Conservation (phyloP, 257 asterid genomes). For the Nicotiana noctiflora region DNA sequence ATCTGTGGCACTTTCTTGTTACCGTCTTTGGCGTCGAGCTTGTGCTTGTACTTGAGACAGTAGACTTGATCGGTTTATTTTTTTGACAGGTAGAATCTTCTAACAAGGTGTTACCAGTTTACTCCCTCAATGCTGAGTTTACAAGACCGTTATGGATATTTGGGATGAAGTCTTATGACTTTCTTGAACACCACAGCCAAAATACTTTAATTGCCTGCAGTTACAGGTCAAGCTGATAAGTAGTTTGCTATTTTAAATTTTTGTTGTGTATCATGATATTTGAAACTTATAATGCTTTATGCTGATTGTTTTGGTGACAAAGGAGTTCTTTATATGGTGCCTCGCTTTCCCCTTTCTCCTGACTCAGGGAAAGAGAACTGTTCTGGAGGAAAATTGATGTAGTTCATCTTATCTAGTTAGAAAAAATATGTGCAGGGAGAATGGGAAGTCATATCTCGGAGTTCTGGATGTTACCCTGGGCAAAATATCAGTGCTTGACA, state of each 20-base stretch:
- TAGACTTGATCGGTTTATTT: neutral
- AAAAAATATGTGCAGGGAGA: slow-evolving; percentile 50
- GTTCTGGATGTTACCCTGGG: slow-evolving; percentile 56
- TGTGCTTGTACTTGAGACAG: neutral
- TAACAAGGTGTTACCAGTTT: slow-evolving; percentile 66
- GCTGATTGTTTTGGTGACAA: neutral
- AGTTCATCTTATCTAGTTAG: slow-evolving; percentile 10
- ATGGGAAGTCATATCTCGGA: slow-evolving; percentile 82
- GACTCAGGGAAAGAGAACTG: neutral
- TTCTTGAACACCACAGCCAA: slow-evolving; percentile 39
- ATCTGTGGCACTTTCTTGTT: neutral
- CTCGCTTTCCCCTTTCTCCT: neutral
- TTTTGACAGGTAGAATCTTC: slow-evolving; percentile 63
- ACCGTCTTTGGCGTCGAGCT: neutral
- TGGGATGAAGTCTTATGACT: slow-evolving; percentile 79
- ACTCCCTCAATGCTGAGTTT: slow-evolving; percentile 74
- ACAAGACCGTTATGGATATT: slow-evolving; percentile 86
- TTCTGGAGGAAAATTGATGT: neutral
- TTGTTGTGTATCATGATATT: slow-evolving; percentile 1
- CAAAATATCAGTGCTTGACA: slow-evolving; percentile 46
- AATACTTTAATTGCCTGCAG: slow-evolving; percentile 66
- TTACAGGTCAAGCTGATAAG: slow-evolving; percentile 56
- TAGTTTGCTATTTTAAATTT: neutral
- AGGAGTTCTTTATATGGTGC: neutral
- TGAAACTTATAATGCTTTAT: neutral